A percentile compares a stretch with the other conserved stretches of the same genome.
These are phyloP conservation scores for Fusarium ramigenum DNA, from an alignment of 2,329 filamentous ascomycete genomes.

Conservation along the genomic window DNA sequence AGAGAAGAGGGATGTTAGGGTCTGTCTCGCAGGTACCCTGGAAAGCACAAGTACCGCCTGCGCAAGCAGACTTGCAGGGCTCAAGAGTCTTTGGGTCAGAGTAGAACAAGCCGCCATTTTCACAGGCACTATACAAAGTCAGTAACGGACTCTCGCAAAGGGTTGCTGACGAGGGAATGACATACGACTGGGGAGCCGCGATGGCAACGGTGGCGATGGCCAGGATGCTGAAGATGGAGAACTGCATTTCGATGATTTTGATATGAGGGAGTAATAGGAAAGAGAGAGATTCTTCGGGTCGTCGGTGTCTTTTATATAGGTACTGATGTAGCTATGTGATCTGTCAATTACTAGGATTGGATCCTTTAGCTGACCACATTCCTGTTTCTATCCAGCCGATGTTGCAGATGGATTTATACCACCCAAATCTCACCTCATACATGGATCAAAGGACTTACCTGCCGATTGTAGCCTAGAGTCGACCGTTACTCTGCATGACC, in stretches of 20 bases:
- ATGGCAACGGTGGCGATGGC: not conserved
- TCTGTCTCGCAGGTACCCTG: not conserved
- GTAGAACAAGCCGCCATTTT: not conserved
- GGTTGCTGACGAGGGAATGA: not conserved
- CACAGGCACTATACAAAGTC: not conserved
- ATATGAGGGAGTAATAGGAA: not conserved
- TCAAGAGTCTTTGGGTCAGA: constrained; percentile 20
- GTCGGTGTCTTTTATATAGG: not conserved
- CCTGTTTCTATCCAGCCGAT: not conserved
- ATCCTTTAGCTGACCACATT: constrained; percentile 14
- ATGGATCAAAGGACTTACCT: not conserved
- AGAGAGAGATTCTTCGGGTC: not conserved
- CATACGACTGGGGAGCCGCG: constrained; percentile 11
- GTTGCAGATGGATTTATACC: not conserved
- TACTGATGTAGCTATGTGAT: not conserved
- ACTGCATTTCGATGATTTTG: not conserved
- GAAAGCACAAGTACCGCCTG: constrained; percentile 4
- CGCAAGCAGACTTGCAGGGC: constrained; percentile 12
- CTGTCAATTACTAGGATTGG: not conserved
- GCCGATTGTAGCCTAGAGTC: not conserved
- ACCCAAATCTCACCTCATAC: not conserved
- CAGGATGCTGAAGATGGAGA: constrained; percentile 6
- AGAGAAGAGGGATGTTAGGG: not conserved
- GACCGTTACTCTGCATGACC: not conserved
- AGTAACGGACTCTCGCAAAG: accelerated